Evolutionary conservation across 2,329 filamentous ascomycete species (phyloP).

Genomic region (Myriosclerotinia duriaeana): DNA sequence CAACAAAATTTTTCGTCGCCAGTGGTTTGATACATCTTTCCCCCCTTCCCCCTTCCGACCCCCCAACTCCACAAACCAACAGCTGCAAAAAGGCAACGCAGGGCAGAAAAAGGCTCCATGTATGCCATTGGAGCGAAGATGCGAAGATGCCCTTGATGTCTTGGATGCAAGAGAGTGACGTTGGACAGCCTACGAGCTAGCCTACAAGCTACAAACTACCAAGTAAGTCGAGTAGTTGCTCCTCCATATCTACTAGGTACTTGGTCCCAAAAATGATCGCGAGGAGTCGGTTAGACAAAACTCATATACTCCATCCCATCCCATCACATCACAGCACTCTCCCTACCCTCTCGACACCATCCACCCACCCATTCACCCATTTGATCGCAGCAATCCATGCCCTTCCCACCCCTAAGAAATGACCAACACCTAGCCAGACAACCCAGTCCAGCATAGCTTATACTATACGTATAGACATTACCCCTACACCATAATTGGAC

Average conservation of each 20-base stretch:
- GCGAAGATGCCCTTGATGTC: too few relatives aligned
- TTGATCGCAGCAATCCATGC: not conserved
- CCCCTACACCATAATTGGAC: not conserved
- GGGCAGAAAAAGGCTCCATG: too few relatives aligned
- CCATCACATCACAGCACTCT: not conserved
- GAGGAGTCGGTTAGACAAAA: not conserved
- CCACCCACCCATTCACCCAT: not conserved
- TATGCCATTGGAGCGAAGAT: too few relatives aligned
- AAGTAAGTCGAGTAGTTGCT: not conserved
- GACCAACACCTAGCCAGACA: not conserved
- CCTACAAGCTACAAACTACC: not conserved
- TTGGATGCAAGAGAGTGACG: too few relatives aligned
- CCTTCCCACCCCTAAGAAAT: too few relatives aligned
- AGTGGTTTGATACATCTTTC: too few relatives aligned
- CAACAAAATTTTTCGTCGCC: too few relatives aligned
- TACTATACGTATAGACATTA: conserved; percentile 4
- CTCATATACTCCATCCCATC: not conserved
- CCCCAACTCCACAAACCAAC: too few relatives aligned
- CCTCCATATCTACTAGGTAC: not conserved
- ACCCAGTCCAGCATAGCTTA: not conserved
- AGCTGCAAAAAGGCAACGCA: too few relatives aligned
- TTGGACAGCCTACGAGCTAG: too few relatives aligned
- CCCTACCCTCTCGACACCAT: not conserved
- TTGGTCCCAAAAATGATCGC: not conserved
- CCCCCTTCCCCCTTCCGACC: too few relatives aligned